A percentile compares a stretch with the other conserved stretches of the same genome.
phyloP scores from a whole-genome alignment of 1,284 basidiomycete species.

The Malassezia sp. region DNA sequence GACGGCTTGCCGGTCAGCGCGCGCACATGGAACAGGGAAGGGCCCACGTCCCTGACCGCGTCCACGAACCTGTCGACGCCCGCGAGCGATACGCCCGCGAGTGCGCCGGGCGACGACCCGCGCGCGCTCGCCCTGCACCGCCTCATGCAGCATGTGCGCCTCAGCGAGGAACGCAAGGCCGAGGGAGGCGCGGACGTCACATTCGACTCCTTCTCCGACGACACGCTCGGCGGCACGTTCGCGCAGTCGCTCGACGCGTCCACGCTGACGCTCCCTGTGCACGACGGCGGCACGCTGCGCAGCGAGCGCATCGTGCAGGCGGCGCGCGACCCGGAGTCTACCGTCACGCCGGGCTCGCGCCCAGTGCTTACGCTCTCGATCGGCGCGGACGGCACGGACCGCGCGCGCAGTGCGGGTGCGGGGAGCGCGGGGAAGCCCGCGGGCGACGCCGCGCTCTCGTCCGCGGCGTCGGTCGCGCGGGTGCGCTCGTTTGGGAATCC shows the following conservation, averaged over 20 bases:
- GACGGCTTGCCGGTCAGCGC: background rate
- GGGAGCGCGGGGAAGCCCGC: background rate
- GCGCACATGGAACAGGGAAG: background rate
- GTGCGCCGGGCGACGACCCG: background rate
- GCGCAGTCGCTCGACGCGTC: conserved; percentile 15
- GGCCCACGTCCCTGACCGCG: background rate
- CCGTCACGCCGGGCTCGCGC: conserved; percentile 16
- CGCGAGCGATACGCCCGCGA: background rate
- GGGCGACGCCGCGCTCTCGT: background rate
- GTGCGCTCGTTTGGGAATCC: conserved; percentile 33
- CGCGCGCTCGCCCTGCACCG: conserved; percentile 6
- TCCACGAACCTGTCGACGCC: conserved; percentile 1
- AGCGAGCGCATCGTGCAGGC: background rate
- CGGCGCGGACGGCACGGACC: conserved; percentile 12
- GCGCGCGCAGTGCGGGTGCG: background rate
- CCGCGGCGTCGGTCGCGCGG: conserved; percentile 15
- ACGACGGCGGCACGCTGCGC: conserved; percentile 1
- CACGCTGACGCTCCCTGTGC: conserved; percentile 4
- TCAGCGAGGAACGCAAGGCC: conserved; percentile 4
- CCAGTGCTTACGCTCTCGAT: conserved; percentile 34
- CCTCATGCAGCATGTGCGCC: conserved; percentile 4
- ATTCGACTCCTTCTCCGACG: conserved; percentile 13
- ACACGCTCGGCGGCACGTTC: conserved; percentile 15
- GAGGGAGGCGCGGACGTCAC: background rate
- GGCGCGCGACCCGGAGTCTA: background rate